A percentile compares a stretch with the other conserved stretches of the same genome.
These are phyloP conservation scores for Sphagnum tenellum DNA, from an alignment of 225 moss, liverwort and hornwort species.

Conservation along the genomic window DNA sequence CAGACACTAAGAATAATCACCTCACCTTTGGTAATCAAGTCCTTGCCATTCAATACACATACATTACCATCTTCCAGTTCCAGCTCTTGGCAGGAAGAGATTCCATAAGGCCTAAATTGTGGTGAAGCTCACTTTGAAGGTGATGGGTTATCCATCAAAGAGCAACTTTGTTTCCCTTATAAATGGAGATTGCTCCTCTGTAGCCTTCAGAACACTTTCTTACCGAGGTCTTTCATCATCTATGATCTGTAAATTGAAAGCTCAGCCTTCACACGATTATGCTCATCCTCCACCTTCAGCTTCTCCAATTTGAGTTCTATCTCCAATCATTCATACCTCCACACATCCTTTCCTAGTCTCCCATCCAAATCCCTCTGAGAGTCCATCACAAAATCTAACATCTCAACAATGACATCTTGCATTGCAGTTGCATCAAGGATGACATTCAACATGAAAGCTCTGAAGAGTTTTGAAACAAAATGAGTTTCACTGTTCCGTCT, in stretches of 20 bases:
- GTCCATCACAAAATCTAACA: slow-evolving; percentile 35
- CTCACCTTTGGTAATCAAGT: slow-evolving; percentile 19
- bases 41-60: slow-evolving; percentile 8
- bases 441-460: slow-evolving; percentile 15
- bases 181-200: neutral
- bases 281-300: slow-evolving; percentile 4
- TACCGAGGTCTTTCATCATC: slow-evolving; percentile 2
- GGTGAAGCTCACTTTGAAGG: too few relatives aligned
- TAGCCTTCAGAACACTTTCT: slow-evolving; percentile 6
- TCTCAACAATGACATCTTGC: slow-evolving; percentile 28
- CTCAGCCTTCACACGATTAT: neutral
- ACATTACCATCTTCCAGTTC: slow-evolving; percentile 6
- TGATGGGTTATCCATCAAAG: too few relatives aligned
- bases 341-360: slow-evolving; percentile 17
- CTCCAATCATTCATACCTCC: slow-evolving; percentile 26
- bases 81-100: slow-evolving; percentile 1
- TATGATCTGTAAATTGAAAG: slow-evolving; percentile 14
- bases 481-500: neutral
- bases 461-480: neutral
- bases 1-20: neutral
- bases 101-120: too few relatives aligned
- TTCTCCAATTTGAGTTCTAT: slow-evolving; percentile 12
- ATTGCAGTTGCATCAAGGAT: slow-evolving; percentile 17
- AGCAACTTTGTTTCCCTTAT: too few relatives aligned
- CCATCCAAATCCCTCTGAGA: slow-evolving; percentile 15